Base-by-base conservation (phyloP, 1,284 basidiomycete species). In the Trichosporon sp. region DNA sequence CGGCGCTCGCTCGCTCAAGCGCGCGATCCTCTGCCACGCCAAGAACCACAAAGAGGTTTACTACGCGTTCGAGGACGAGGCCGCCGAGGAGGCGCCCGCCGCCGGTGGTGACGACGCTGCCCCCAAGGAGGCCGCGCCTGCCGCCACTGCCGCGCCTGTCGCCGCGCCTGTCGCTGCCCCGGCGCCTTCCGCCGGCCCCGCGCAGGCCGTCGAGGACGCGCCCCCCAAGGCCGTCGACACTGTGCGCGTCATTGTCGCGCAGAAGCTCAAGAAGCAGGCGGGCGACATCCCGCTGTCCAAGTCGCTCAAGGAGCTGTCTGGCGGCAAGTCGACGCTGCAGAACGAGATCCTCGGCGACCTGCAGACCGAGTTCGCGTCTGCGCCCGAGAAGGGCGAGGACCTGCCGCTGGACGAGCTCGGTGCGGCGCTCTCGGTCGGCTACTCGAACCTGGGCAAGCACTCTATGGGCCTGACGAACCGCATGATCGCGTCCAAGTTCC, bases 41-140 rank as follows among this genome's bases (percentile, higher is more conserved):
- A 99, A 98, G 88, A 90, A 99, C 81, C 88, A 88, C 74, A 97
- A 96, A 84, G 94, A 98, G 83, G 94, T 98, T 62, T 98, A 98
- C 85, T 99, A 98, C 84, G 90, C 93, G 78, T 97, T 95, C 83
- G 96, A 98, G 81, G 97, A 99, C 75, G 93, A 92, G 74, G 85
- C 82, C 63, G 78, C 77, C 38, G 77, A 81, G 35, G 77, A 82
- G 2, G 87, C 89, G 65, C 86, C 84, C 38, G 81, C 87, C 8
- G 79, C 84, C n/a, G 84, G 87, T 12, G 67, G 60, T 11, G 84
- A 87, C 13, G 56, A 64, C 23, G 65, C 85, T 5, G 74, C 86
- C 25, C 71, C 84, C 21, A 73, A 78, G 21, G 77, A 83, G 4
- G 76, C 87, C 47, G 72, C 87, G 44, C 72, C 86, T 9, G 80